Conservation (phyloP, 2,329 filamentous ascomycete genomes). For the Fusarium fujikuroi region DNA sequence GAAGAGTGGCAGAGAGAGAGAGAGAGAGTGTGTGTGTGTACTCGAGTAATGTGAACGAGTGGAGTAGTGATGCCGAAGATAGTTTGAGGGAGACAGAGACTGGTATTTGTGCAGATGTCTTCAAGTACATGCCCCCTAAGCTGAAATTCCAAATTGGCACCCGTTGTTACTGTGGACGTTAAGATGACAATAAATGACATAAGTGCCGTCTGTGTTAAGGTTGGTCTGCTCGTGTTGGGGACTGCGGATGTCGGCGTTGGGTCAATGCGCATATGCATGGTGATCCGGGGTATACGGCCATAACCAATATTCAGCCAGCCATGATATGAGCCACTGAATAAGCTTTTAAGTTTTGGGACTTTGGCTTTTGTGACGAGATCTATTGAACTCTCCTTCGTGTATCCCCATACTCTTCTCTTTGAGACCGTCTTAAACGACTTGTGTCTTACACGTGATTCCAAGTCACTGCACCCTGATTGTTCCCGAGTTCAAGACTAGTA, state of each 20-base stretch:
- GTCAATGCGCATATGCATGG: neutral
- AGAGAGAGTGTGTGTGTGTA: neutral
- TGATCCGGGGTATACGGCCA: neutral
- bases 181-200: neutral
- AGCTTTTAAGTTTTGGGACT: neutral
- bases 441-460: neutral
- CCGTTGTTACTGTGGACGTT: neutral
- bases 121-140: neutral
- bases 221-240: neutral
- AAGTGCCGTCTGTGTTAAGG: neutral
- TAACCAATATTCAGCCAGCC: neutral
- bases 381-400: neutral
- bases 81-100: neutral
- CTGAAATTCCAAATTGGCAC: neutral
- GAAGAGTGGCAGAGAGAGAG: neutral
- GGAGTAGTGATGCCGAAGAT: neutral
- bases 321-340: neutral
- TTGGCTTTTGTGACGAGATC: neutral
- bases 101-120: neutral
- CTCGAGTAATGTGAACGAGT: neutral
- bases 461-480: neutral
- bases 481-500: neutral
- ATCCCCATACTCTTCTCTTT: neutral
- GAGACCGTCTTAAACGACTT: neutral
- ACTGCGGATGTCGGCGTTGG: neutral